A percentile compares a stretch with the other conserved stretches of the same genome.
phyloP scores from a whole-genome alignment of 257 asterid species.

The Hygrophila difformis region DNA sequence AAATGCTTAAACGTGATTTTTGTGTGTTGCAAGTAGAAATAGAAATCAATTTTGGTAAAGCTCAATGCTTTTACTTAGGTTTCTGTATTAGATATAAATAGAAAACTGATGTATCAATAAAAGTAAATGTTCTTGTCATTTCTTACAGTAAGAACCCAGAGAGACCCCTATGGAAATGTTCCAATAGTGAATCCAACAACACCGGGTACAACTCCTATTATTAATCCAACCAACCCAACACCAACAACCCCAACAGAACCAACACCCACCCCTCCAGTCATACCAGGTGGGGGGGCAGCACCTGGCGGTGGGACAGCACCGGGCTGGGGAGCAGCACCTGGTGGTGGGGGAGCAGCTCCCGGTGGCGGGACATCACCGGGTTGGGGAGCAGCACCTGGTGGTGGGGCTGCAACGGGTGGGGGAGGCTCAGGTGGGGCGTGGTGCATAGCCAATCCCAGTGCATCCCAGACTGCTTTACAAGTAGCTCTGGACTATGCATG shows the following conservation, averaged over 20 bases:
- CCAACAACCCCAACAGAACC: constrained; percentile 29
- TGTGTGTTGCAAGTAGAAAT: too few relatives aligned
- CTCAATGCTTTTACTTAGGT: too few relatives aligned
- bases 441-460: constrained; percentile 72
- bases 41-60: too few relatives aligned
- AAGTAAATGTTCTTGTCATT: constrained; percentile 29
- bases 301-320: too few relatives aligned
- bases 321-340: constrained; percentile 20
- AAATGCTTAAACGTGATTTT: too few relatives aligned
- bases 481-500: constrained; percentile 97
- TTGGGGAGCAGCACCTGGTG: too few relatives aligned
- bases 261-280: background rate
- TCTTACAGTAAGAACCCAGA: constrained; percentile 22
- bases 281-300: too few relatives aligned
- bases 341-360: background rate
- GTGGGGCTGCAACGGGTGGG: constrained; percentile 21
- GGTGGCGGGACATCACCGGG: too few relatives aligned
- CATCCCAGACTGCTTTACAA: constrained; percentile 73
- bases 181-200: constrained; percentile 78
- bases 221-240: constrained; percentile 28
- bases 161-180: constrained; percentile 34
- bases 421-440: constrained; percentile 38
- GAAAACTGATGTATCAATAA: constrained; percentile 32
- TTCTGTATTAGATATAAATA: too few relatives aligned
- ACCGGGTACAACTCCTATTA: constrained; percentile 36